These are phyloP conservation scores for Backusella luteola DNA, from an alignment of 192 early-diverging fungal species.

Conservation along the genomic window DNA sequence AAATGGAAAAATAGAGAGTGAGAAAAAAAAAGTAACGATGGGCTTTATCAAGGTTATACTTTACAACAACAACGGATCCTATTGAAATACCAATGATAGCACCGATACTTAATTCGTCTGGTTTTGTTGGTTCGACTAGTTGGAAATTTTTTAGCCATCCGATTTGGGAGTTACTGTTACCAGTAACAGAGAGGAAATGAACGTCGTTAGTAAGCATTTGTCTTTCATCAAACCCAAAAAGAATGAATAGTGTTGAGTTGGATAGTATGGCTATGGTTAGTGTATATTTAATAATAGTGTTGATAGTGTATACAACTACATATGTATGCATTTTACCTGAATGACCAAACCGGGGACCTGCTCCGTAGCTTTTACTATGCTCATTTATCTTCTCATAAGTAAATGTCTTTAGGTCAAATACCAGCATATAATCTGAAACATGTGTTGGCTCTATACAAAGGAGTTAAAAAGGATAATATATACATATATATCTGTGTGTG, in stretches of 20 bases:
- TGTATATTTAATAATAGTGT: background rate
- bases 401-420: background rate
- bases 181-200: background rate
- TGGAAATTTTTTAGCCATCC: background rate
- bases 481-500: background rate
- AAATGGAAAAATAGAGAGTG: background rate
- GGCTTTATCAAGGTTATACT: background rate
- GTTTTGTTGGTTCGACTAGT: background rate
- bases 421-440: background rate
- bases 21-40: background rate
- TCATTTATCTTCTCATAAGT: background rate
- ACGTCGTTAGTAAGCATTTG: background rate
- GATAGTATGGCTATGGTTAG: background rate
- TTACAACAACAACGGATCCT: background rate
- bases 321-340: slow-evolving; percentile 9
- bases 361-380: background rate
- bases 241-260: background rate
- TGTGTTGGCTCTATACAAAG: background rate
- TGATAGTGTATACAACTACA: background rate
- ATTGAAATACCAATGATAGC: background rate
- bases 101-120: background rate
- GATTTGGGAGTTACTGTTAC: background rate
- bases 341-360: slow-evolving; percentile 8
- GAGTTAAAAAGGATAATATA: background rate
- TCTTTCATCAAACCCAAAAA: background rate